A percentile compares a stretch with the other conserved stretches of the same genome.
phyloP scores from a whole-genome alignment of 2,329 filamentous ascomycete species.

The Cercospora citrullina region DNA sequence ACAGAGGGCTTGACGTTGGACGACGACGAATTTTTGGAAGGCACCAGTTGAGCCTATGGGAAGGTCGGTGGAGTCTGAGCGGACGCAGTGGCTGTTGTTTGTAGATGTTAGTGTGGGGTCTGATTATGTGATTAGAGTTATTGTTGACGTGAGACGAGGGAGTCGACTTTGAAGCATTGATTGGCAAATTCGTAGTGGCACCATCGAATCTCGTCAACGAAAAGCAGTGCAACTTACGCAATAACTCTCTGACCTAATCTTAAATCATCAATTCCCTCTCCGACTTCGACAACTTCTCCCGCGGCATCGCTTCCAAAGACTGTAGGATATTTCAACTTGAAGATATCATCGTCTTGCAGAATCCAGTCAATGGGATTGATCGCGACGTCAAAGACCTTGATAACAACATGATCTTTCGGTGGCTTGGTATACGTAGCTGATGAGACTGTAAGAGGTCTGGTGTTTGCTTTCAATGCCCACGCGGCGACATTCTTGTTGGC shows the following conservation, averaged over 20 bases:
- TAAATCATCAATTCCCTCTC: conserved; percentile 48
- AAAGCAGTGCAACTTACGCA: conserved; percentile 31
- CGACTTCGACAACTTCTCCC: conserved; percentile 50
- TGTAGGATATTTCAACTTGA: conserved; percentile 39
- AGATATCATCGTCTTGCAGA: conserved; percentile 36
- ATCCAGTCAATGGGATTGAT: conserved; percentile 49
- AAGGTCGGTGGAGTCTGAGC: conserved; percentile 15
- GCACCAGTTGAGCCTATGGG: conserved; percentile 28
- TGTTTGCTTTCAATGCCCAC: conserved; percentile 39
- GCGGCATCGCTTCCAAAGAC: conserved; percentile 48
- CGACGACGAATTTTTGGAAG: conserved; percentile 40
- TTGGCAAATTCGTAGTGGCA: neutral
- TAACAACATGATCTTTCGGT: conserved; percentile 41
- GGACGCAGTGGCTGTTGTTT: conserved; percentile 23
- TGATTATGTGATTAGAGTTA: neutral
- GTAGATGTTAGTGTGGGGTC: neutral
- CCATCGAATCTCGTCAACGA: neutral
- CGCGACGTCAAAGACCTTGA: conserved; percentile 44
- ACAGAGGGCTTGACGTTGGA: conserved; percentile 37
- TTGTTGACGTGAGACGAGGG: neutral
- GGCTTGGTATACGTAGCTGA: conserved; percentile 42
- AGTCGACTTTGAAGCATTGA: neutral
- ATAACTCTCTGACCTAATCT: conserved; percentile 49
- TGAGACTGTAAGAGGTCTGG: conserved; percentile 37
- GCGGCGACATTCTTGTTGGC: conserved; percentile 38